Conservation (phyloP, 75 land plant species). For the Larix kaempferi region DNA sequence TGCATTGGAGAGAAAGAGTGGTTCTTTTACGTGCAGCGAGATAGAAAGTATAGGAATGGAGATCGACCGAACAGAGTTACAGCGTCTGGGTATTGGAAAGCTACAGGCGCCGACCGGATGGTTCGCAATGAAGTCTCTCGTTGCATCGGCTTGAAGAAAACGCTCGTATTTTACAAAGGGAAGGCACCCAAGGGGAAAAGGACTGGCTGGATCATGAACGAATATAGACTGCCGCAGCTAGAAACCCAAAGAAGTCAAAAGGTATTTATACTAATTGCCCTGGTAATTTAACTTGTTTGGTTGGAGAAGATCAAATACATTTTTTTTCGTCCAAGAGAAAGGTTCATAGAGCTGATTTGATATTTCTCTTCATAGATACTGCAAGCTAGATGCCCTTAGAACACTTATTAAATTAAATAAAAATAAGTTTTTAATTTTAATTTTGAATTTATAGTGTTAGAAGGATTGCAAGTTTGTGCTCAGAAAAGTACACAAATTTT, state of each 20-base stretch:
- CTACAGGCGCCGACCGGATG: slow-evolving; percentile 73
- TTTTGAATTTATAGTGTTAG: too few species aligned
- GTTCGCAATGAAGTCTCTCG: slow-evolving; percentile 30
- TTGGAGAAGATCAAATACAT: neutral
- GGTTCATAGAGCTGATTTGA: too few species aligned
- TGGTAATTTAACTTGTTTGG: neutral
- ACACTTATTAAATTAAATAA: too few species aligned
- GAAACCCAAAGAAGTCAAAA: slow-evolving; percentile 25
- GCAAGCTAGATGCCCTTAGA: too few species aligned
- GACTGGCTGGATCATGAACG: slow-evolving; percentile 79
- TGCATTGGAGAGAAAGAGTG: slow-evolving; percentile 73
- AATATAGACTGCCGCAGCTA: slow-evolving; percentile 59
- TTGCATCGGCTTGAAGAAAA: slow-evolving; percentile 67
- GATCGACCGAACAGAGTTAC: slow-evolving; percentile 73
- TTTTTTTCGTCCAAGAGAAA: neutral
- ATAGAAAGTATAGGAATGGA: slow-evolving; percentile 65
- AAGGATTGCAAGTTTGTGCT: too few species aligned
- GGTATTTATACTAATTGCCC: slow-evolving; percentile 8
- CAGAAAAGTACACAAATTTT: too few species aligned
- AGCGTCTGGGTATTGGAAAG: slow-evolving; percentile 77
- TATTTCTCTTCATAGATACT: too few species aligned
- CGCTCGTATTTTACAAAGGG: slow-evolving; percentile 78
- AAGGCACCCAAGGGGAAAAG: slow-evolving; percentile 64
- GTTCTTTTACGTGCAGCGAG: slow-evolving; percentile 75
- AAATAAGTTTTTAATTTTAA: too few species aligned